Base-by-base conservation (phyloP, 2,329 filamentous ascomycete genomes). In the Microcera coccophila region DNA sequence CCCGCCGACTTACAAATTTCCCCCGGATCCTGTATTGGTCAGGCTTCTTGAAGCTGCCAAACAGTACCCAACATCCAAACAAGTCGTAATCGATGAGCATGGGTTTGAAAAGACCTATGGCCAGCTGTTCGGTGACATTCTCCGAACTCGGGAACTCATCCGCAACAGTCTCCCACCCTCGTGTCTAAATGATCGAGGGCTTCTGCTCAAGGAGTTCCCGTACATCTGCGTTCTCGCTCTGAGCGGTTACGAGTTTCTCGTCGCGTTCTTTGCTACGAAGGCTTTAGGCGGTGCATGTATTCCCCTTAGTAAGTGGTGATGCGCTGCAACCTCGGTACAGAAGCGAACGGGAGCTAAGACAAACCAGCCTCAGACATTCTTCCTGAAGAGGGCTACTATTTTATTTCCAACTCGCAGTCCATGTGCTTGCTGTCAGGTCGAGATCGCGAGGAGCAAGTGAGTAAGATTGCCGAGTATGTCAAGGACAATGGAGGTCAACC, bases 171-270 rank as follows among this genome's bases (percentile, higher is more conserved):
- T 52, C 1, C 48, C 52, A 2, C 3, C 38, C 8, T 42, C 41
- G 2, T 34, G 18, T 3, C 38, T 55, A 4, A 33, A 22, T 10
- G 39, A 42, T 2, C 31, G 35, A 3, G 47, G 45, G 1, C 5
- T 55, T 4, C 22, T 57, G 12, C 16, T 15, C 2, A 28, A 47
- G 1, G 22, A 45, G 3, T 10, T 12, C 3, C 45, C 49, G 2
- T 49, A 58, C 16, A 28, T 50, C 5, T 33, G 35, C 5, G 37
- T 47, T 14, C 48, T 55, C 12, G 44, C 52, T 15, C 21, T 24
- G 16, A 47, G 47, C 8, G 53, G 55, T 5, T 58, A 58, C 31
- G 55, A 55, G 32, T 57, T 57, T 18, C 33, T 54, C 10, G 55
- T 58, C 4, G 54, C 52, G 3, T 57, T 54, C 24, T 54, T 55